Base-by-base conservation (phyloP, 768 basidiomycete species). In the Mycena sanguinolenta region DNA sequence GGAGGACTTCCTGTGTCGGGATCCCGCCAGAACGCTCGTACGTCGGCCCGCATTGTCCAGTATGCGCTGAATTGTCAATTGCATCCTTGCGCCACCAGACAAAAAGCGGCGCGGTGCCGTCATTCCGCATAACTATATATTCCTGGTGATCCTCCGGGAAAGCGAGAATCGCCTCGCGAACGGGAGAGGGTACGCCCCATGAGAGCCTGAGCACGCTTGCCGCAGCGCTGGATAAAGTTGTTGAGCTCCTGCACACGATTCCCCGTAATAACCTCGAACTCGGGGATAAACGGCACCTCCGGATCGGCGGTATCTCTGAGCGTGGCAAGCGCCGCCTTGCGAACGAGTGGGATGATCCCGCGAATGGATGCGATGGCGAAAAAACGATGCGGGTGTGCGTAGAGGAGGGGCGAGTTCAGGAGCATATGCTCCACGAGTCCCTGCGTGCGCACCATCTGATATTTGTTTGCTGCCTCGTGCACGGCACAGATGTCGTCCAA, bases 391-490 rank as follows among this genome's bases (percentile, higher is more conserved):
- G 67, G 67, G 30, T 62, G 53, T 12, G 30, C 53, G 23, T 61
- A 42, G 30, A 68, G 59, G 17, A 68, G 67, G 2, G 59, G 60
- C 8, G 67, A 68, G 12, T n/a, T 19, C 1, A 68, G 12, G 5
- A 68, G 60, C 53, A 62, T 62, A 25, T 68, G 16, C 38, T 68
- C 67, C 5, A 68, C 46, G n/a, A 67, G 53, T 5, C 23, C 67
- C 54, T 62, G 59, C 9, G 67, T 54, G 25, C 67, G 59, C 21
- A 68, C 59, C 67, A 68, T 68, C 44, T 68, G 67, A 17, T 46
- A 68, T 38, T 68, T 68, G 60, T 68, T 61, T n/a, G 67, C 67
- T 4, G 60, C 67, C 27, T 68, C 67, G 60, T 68, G 67, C 8
- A 68, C 50, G 19, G 60, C 59, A 30, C 59, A 62, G 42, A 68